Percentiles rank a stretch among this genome's conserved stretches.
phyloP scores from a whole-genome alignment of 139 green algal genomes.

The Chlorella sp. region DNA sequence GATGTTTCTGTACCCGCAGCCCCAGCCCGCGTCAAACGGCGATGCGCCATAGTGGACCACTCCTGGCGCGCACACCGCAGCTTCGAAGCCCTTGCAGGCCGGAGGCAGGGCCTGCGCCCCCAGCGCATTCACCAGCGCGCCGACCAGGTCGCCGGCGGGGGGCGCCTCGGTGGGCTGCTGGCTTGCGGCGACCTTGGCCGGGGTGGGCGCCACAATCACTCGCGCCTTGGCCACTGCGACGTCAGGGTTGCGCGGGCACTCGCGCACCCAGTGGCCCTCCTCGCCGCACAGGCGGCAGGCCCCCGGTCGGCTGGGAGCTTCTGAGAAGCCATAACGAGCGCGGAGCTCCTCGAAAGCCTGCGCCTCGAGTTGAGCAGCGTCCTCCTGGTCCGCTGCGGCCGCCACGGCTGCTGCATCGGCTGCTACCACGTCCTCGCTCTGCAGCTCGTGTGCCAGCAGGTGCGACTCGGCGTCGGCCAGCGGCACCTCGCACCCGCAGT shows the following conservation, averaged over 20 bases:
- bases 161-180: conserved; percentile 9
- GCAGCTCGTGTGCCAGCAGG: conserved; percentile 27
- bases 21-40: conserved; percentile 12
- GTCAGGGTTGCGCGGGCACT: conserved; percentile 3
- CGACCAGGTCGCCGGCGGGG: neutral
- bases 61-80: conserved; percentile 2
- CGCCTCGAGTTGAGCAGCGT: conserved; percentile 4
- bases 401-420: conserved; percentile 1
- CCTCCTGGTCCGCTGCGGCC: neutral
- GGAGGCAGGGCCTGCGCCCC: conserved; percentile 1
- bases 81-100: neutral
- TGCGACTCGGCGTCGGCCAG: conserved; percentile 9
- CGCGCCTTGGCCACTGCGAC: neutral
- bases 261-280: neutral
- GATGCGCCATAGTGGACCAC: conserved; percentile 12
- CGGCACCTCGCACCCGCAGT: neutral
- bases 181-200: neutral
- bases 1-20: conserved; percentile 78
- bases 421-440: conserved; percentile 14
- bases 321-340: conserved; percentile 10
- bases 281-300: conserved; percentile 1
- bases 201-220: conserved; percentile 6
- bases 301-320: neutral
- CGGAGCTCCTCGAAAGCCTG: conserved; percentile 28
- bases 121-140: conserved; percentile 4